A percentile compares a stretch with the other conserved stretches of the same genome.
Conservation (phyloP, 331 rosid species). For the Cucumis variabilis region DNA sequence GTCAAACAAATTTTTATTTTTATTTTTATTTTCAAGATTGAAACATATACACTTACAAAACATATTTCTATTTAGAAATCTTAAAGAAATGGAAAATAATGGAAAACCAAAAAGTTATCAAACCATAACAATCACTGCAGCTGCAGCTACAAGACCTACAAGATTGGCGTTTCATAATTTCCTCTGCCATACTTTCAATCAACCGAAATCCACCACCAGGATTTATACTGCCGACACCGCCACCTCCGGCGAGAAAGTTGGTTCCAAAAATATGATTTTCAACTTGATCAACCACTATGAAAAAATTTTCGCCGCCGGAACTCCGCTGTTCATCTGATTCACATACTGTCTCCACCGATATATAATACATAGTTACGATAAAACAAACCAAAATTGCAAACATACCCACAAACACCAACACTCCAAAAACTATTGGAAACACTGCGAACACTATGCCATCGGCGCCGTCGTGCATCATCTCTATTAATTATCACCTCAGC, state of each 20-base stretch:
- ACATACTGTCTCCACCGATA: neutral
- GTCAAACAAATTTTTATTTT: too few relatives aligned
- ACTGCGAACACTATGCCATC: neutral
- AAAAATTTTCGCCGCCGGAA: neutral
- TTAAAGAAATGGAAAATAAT: too few relatives aligned
- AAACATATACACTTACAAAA: too few relatives aligned
- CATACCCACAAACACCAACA: neutral
- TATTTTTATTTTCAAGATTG: too few relatives aligned
- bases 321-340: neutral
- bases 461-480: too few relatives aligned
- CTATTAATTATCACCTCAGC: too few relatives aligned
- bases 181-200: neutral
- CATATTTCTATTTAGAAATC: too few relatives aligned
- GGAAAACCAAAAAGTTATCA: too few relatives aligned
- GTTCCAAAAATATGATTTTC: neutral
- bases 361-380: neutral
- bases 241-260: neutral
- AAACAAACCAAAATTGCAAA: neutral
- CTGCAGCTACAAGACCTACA: neutral
- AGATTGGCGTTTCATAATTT: neutral
- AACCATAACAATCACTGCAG: neutral
- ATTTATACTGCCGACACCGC: neutral
- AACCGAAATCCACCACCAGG: neutral
- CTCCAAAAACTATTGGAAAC: neutral
- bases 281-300: neutral